Conservation (phyloP, 164 flowering plant genomes). For the Tetracentron sinense region DNA sequence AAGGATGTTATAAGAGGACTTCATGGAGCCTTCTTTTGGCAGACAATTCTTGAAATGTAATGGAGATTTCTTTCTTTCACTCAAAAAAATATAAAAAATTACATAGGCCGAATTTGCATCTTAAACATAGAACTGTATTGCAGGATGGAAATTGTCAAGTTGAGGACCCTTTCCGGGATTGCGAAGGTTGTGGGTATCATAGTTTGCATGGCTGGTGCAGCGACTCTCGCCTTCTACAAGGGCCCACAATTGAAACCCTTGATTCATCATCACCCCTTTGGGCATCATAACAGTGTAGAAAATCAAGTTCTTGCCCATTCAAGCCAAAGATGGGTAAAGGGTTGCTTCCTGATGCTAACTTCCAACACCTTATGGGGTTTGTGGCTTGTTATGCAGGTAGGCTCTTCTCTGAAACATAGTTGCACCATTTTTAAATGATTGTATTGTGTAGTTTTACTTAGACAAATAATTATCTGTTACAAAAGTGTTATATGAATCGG, state of each 20-base stretch:
- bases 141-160: slow-evolving; percentile 62
- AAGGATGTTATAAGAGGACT: too few species aligned
- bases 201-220: slow-evolving; percentile 51
- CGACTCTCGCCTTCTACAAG: slow-evolving; percentile 53
- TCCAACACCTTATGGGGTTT: slow-evolving; percentile 48
- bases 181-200: slow-evolving; percentile 58
- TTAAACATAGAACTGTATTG: background rate
- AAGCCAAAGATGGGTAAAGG: slow-evolving; percentile 52
- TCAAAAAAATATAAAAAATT: too few species aligned
- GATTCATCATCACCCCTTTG: slow-evolving; percentile 24
- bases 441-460: too few species aligned
- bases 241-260: slow-evolving; percentile 47
- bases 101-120: too few species aligned
- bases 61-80: too few species aligned
- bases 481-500: too few species aligned
- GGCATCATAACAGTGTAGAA: slow-evolving; percentile 3
- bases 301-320: slow-evolving; percentile 17
- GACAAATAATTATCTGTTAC: too few species aligned
- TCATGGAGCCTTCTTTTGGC: too few species aligned
- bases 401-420: background rate
- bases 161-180: slow-evolving; percentile 43
- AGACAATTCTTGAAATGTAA: too few species aligned
- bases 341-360: slow-evolving; percentile 54
- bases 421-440: background rate
- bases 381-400: slow-evolving; percentile 78